These are phyloP conservation scores for Ceratocystis huliohia DNA, from an alignment of 2,329 filamentous ascomycete species.

Conservation along the genomic window DNA sequence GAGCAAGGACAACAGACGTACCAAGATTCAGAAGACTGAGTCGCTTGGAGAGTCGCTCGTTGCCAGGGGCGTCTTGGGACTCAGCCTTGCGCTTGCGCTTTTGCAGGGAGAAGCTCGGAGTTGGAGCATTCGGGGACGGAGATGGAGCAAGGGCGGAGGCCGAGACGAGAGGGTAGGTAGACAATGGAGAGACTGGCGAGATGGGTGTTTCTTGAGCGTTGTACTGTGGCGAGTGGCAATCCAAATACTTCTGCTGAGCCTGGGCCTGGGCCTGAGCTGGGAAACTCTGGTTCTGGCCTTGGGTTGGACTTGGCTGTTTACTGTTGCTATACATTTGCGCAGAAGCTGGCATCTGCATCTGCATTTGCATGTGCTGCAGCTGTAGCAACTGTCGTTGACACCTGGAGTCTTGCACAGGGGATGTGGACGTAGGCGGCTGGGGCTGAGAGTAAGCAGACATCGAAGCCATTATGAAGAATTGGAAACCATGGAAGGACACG, in stretches of 20 bases:
- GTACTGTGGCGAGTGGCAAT: not conserved
- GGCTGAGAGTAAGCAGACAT: slow-evolving; percentile 14
- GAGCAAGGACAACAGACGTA: slow-evolving; percentile 32
- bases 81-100: slow-evolving; percentile 43
- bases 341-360: not conserved
- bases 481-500: not conserved
- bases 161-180: slow-evolving; percentile 15
- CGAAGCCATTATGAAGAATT: slow-evolving; percentile 6
- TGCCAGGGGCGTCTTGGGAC: slow-evolving; percentile 38
- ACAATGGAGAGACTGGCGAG: not conserved
- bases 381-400: slow-evolving; percentile 10
- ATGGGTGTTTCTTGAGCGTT: not conserved
- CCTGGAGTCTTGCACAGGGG: slow-evolving; percentile 2
- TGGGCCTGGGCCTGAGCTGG: not conserved
- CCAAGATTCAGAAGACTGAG: slow-evolving; percentile 72
- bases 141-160: not conserved
- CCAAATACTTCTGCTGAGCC: not conserved
- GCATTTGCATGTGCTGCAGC: slow-evolving; percentile 4
- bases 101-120: slow-evolving; percentile 21
- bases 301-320: not conserved
- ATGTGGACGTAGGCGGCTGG: slow-evolving; percentile 5
- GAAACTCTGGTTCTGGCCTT: too few relatives aligned
- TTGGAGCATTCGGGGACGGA: too few relatives aligned
- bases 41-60: slow-evolving; percentile 70
- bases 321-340: not conserved